These are phyloP conservation scores for Albophoma yamanashiensis DNA, from an alignment of 2,329 filamentous ascomycete genomes.

Conservation along the genomic window DNA sequence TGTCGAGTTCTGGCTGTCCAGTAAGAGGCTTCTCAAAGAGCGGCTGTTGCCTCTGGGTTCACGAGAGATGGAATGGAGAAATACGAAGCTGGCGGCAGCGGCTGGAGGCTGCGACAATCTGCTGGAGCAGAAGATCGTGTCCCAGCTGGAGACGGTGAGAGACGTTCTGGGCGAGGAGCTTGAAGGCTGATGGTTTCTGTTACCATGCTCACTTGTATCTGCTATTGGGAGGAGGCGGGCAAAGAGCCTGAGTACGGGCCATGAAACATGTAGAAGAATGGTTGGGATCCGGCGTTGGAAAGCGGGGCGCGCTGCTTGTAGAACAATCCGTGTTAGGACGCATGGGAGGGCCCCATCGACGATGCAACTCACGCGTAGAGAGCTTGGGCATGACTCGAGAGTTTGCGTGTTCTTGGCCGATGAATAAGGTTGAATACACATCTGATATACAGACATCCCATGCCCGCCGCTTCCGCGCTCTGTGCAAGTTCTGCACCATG, in stretches of 20 bases:
- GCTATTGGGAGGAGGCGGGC: background rate
- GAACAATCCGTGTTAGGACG: background rate
- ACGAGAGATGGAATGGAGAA: conserved; percentile 56
- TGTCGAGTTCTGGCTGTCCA: conserved; percentile 69
- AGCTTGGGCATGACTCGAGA: background rate
- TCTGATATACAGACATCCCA: background rate
- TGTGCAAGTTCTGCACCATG: background rate
- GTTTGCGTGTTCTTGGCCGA: background rate
- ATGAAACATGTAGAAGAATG: conserved; percentile 1
- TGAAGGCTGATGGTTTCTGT: conserved; percentile 16
- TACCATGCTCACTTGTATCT: background rate
- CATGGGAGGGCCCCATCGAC: background rate
- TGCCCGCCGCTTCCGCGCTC: background rate
- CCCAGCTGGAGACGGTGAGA: conserved; percentile 52
- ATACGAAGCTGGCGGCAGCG: conserved; percentile 21
- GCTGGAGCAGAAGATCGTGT: conserved; percentile 67
- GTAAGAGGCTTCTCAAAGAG: conserved; percentile 57
- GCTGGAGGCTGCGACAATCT: conserved; percentile 42
- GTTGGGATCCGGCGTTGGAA: conserved; percentile 8
- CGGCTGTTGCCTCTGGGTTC: conserved; percentile 63
- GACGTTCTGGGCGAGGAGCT: conserved; percentile 43
- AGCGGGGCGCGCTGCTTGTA: conserved; percentile 1
- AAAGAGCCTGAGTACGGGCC: background rate
- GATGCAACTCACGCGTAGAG: background rate
- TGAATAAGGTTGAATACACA: background rate